Evolutionary conservation across 1,284 basidiomycete species (phyloP), one percentile per base, ranked within the genome.

Genomic region (Taiwanofungus camphoratus): DNA sequence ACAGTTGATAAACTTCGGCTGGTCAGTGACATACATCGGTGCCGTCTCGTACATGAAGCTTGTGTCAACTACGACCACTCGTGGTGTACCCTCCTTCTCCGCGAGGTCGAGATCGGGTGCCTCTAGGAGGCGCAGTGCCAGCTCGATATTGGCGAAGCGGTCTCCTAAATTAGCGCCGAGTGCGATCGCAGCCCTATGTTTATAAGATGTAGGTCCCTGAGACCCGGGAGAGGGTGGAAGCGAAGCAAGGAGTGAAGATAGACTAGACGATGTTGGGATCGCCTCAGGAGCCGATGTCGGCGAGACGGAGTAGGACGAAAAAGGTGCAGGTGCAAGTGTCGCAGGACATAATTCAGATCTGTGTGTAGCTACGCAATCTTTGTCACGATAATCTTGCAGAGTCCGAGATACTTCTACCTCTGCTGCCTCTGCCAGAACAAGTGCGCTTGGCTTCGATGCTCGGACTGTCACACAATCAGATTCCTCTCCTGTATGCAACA

Each of bases 11-110:
- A 99, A 99, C 22, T 72, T 66, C 19, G 87, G 88, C 62, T 99
- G 95, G 50, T 96, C 84, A 13, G 77, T 77, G 19, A 95, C 82
- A 63, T 99, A 99, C 96, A 98, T 98, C 0, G 96, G 92, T 16
- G 83, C 74, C 15, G 87, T 94, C 65, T 97, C 87, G 61, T 99
- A 99, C 66, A 99, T 64, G 65, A 94, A 92, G 58, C 91, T 93
- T 0, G 92, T 94, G 52, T 90, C 74, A 20, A 87, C 65, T 12
- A 94, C 67, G 12, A 56, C 59, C 3, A 82, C 64, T 15, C 54
- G 33, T 3, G 52, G 47, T 2, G 41, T 34, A 2, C 42, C 47
- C 1, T 50, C 47, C n/a, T n/a, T n/a, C 9, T 58, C 53, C 1
- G 53, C 41, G 12, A 49, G 58, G 44, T 53, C 50, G 29, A 44